phyloP scores from a whole-genome alignment of 78 protist genomes.

The Planoprotostelium fungivorum region DNA sequence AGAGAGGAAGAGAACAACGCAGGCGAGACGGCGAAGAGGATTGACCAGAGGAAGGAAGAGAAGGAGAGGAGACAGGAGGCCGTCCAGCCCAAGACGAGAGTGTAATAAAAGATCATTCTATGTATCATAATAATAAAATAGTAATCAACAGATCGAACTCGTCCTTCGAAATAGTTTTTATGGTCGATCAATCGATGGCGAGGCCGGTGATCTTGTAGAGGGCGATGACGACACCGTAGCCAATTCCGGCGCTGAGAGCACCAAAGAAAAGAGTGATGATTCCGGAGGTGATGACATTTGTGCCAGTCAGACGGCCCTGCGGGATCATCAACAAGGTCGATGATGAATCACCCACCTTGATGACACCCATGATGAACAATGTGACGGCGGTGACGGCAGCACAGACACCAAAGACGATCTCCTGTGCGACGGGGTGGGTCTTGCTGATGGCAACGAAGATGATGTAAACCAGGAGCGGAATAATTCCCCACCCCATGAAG shows the following conservation, averaged over 20 bases:
- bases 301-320: constrained; percentile 7
- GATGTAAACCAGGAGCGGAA: constrained; percentile 41
- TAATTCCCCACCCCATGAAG: constrained; percentile 27
- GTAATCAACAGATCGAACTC: no score
- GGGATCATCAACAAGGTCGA: neutral
- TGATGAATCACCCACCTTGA: constrained; percentile 13
- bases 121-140: no score
- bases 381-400: constrained; percentile 34
- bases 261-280: constrained; percentile 38
- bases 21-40: neutral
- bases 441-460: constrained; percentile 4
- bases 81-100: no score
- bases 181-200: neutral
- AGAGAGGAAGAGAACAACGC: neutral
- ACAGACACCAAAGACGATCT: constrained; percentile 20
- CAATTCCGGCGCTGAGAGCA: constrained; percentile 29
- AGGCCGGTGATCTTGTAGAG: neutral
- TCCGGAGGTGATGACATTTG: constrained; percentile 13
- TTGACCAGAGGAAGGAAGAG: neutral
- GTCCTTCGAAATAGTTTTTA: no score
- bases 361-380: constrained; percentile 44
- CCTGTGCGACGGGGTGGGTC: neutral
- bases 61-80: no score
- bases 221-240: neutral
- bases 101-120: no score